phyloP scores from a whole-genome alignment of 1,139 yeast species.

The Nadsonia commutata region DNA sequence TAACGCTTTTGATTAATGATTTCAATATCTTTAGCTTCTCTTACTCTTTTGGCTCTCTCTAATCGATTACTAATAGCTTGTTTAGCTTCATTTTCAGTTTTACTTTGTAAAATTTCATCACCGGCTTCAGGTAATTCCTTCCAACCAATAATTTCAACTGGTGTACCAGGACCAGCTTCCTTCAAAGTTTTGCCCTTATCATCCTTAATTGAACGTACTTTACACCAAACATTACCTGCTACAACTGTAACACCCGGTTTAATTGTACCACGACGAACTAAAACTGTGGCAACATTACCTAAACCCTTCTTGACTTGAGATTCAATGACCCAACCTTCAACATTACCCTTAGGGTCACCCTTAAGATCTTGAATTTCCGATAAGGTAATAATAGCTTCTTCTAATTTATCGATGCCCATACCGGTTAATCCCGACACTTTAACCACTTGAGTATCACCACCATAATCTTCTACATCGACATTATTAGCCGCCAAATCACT shows the following conservation, averaged over 20 bases:
- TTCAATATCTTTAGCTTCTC: constrained; percentile 54
- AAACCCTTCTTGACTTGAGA: constrained; percentile 70
- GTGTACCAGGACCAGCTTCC: constrained; percentile 73
- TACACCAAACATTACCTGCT: constrained; percentile 79
- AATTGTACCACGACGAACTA: constrained; percentile 67
- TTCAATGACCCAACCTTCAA: constrained; percentile 87
- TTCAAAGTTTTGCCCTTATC: constrained; percentile 53
- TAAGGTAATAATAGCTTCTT: constrained; percentile 74
- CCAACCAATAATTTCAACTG: constrained; percentile 93
- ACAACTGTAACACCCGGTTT: constrained; percentile 57
- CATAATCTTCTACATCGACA: constrained; percentile 79
- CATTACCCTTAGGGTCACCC: constrained; percentile 37
- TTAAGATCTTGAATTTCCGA: constrained; percentile 72
- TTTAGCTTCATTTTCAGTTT: constrained; percentile 59
- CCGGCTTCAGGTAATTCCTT: constrained; percentile 88
- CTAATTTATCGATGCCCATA: constrained; percentile 71
- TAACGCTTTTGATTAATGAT: constrained; percentile 43
- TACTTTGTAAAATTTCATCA: constrained; percentile 66
- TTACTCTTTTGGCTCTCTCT: constrained; percentile 39
- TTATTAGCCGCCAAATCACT: constrained; percentile 66
- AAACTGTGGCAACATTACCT: constrained; percentile 76
- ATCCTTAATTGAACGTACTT: constrained; percentile 68
- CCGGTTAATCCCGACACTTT: constrained; percentile 81
- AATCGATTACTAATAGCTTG: constrained; percentile 54
- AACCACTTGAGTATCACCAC: constrained; percentile 90